Percentiles rank a stretch among this genome's conserved stretches.
phyloP scores from a whole-genome alignment of 2,329 filamentous ascomycete genomes.

The Huntiella bhutanensis region DNA sequence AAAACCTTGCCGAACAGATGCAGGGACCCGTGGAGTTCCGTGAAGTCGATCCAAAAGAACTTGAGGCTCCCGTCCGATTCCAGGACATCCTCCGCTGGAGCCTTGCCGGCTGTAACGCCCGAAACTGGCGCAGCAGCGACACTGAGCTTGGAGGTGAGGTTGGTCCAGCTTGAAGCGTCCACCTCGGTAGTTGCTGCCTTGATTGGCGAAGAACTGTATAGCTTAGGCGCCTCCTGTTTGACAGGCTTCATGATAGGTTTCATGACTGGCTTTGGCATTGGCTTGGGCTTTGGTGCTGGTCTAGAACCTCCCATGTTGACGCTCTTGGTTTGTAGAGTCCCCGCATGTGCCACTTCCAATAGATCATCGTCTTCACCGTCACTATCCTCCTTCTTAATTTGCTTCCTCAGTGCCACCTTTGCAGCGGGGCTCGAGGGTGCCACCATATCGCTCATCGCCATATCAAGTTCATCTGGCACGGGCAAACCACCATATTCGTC shows the following conservation, averaged over 20 bases:
- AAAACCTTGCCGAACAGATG: conserved; percentile 93
- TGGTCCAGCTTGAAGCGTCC: conserved; percentile 75
- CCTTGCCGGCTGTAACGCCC: conserved; percentile 54
- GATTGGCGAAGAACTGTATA: conserved; percentile 18
- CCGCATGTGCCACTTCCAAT: conserved; percentile 72
- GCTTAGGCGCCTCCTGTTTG: conserved; percentile 40
- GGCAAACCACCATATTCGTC: conserved; percentile 36
- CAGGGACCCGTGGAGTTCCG: conserved; percentile 74
- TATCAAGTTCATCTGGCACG: conserved; percentile 43
- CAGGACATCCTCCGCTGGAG: conserved; percentile 68
- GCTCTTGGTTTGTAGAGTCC: conserved; percentile 45
- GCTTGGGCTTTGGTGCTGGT: conserved; percentile 50
- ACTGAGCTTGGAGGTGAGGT: conserved; percentile 70
- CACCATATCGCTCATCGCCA: conserved; percentile 60
- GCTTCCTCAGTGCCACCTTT: conserved; percentile 57
- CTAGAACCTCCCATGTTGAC: conserved; percentile 74
- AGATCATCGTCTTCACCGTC: conserved; percentile 65
- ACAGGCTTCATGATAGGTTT: conserved; percentile 51
- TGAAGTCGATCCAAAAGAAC: conserved; percentile 96
- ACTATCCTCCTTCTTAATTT: conserved; percentile 32
- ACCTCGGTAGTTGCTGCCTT: conserved; percentile 20
- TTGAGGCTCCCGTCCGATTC: conserved; percentile 80
- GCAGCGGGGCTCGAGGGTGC: conserved; percentile 72
- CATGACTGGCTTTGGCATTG: conserved; percentile 43
- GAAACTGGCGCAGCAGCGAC: conserved; percentile 35